Conservation (phyloP, 2,329 filamentous ascomycete genomes). For the Colletotrichum cordylinicola region DNA sequence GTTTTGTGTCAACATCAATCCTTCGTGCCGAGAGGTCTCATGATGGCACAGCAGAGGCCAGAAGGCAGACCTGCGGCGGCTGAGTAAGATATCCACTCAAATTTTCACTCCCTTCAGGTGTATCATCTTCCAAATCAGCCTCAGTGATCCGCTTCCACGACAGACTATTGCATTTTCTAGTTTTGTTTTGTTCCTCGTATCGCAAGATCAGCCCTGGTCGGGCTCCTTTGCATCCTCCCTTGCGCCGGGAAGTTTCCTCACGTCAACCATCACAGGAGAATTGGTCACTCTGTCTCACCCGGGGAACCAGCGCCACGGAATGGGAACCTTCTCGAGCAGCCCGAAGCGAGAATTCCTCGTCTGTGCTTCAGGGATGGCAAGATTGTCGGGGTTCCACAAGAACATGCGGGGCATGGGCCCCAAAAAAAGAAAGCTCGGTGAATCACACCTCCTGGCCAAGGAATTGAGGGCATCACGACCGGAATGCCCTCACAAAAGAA, state of each 20-base stretch:
- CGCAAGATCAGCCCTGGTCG: not conserved
- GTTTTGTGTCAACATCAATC: not conserved
- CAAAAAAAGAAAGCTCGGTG: not conserved
- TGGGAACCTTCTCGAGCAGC: conserved; percentile 12
- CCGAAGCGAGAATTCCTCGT: conserved; percentile 1
- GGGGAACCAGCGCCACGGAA: conserved; percentile 10
- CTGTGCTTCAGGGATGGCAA: not conserved
- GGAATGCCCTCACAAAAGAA: not conserved
- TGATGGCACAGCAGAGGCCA: not conserved
- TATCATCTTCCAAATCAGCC: not conserved
- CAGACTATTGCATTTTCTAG: not conserved
- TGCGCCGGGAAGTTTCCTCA: not conserved
- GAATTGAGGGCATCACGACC: not conserved
- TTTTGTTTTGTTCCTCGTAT: not conserved
- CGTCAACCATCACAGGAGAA: not conserved
- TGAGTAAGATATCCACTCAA: not conserved
- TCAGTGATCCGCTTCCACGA: not conserved
- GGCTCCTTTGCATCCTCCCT: conserved; percentile 1
- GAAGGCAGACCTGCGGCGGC: not conserved
- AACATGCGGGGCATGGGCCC: not conserved
- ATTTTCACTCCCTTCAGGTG: not conserved
- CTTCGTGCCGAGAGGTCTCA: not conserved
- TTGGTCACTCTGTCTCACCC: conserved; percentile 9
- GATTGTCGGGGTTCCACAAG: not conserved
- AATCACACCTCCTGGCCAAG: not conserved